phyloP scores from a whole-genome alignment of 163 green algal genomes.

The Scenedesmus sp. region DNA sequence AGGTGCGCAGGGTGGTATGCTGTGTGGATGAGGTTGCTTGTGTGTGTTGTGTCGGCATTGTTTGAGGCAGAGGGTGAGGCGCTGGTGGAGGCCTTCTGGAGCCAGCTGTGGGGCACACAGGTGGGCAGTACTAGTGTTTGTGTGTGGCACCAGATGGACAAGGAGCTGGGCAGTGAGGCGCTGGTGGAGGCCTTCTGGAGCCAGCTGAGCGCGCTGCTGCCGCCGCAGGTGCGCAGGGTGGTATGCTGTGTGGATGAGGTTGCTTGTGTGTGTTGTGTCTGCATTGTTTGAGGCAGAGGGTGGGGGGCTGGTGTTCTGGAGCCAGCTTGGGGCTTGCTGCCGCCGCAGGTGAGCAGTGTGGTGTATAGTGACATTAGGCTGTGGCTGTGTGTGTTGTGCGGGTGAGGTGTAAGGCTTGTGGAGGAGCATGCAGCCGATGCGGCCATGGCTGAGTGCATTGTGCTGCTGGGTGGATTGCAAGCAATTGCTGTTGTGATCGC shows the following conservation, averaged over 20 bases:
- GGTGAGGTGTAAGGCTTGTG: too few species aligned
- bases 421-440: too few species aligned
- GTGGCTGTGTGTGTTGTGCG: neutral
- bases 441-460: neutral
- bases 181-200: slow-evolving; percentile 94
- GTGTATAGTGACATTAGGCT: neutral
- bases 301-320: slow-evolving; percentile 90
- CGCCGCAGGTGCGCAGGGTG: slow-evolving; percentile 39
- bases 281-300: slow-evolving; percentile 38
- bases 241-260: neutral
- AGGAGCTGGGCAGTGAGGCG: slow-evolving; percentile 83
- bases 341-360: slow-evolving; percentile 38
- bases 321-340: slow-evolving; percentile 36
- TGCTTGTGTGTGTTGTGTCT: neutral
- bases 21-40: neutral
- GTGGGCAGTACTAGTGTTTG: too few species aligned
- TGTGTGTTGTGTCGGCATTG: neutral
- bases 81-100: slow-evolving; percentile 94
- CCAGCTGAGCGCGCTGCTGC: slow-evolving; percentile 39
- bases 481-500: too few species aligned
- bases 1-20: neutral
- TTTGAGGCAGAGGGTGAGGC: slow-evolving; percentile 61
- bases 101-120: slow-evolving; percentile 10
- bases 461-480: neutral
- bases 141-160: slow-evolving; percentile 93